Evolutionary conservation across 169 alveolate species (phyloP).

Genomic region (Plasmodium knowlesi): DNA sequence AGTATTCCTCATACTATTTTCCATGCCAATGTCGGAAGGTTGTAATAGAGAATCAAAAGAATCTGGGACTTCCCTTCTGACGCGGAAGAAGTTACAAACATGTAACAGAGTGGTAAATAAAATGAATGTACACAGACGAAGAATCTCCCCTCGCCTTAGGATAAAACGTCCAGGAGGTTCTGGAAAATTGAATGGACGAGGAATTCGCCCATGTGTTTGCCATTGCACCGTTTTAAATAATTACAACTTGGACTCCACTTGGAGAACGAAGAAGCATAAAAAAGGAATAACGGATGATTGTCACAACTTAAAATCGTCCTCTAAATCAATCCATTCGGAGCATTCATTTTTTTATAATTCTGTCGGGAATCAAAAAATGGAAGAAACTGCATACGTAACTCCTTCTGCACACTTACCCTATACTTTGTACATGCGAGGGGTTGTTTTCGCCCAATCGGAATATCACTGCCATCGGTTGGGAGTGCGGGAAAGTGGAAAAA

Average conservation of each 20-base stretch:
- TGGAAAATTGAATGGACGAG: not conserved
- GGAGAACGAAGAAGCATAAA: not conserved
- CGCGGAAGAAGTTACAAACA: not conserved
- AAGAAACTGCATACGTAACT: not conserved
- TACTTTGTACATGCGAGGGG: not conserved
- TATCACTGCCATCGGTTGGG: not conserved
- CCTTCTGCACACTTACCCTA: not conserved
- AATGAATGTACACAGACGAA: not conserved
- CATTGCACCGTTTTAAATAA: not conserved
- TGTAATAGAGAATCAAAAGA: conserved; percentile 6
- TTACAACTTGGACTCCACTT: not conserved
- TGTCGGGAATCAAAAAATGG: not conserved
- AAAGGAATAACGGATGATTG: not conserved
- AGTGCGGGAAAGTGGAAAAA: not conserved
- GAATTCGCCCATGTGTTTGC: not conserved
- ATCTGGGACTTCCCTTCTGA: not conserved
- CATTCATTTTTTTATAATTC: not conserved
- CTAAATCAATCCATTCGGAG: not conserved
- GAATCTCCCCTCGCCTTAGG: not conserved
- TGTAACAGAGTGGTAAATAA: not conserved
- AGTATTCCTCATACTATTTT: not conserved
- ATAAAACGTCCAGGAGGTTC: not conserved
- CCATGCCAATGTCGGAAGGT: not conserved
- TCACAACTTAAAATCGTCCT: not conserved
- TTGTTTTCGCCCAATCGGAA: not conserved